These are phyloP conservation scores for Pilobolus umbonatus DNA, from an alignment of 192 early-diverging fungal species.

Conservation along the genomic window DNA sequence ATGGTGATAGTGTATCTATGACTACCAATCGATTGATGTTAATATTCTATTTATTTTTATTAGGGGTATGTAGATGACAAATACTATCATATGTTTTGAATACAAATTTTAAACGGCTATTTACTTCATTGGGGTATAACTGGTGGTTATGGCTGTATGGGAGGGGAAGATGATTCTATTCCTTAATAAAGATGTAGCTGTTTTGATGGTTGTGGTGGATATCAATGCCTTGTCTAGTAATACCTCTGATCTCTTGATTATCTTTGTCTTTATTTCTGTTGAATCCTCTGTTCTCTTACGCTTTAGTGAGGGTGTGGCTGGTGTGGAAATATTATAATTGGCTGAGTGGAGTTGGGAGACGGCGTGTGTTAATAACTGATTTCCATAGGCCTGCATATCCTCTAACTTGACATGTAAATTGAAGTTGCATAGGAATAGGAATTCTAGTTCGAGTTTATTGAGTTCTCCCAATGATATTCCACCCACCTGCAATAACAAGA, in stretches of 20 bases:
- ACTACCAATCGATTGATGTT: too few species aligned
- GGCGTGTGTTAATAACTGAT: conserved; percentile 47
- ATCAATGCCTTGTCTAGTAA: not conserved
- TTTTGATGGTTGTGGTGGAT: too few species aligned
- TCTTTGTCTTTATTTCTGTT: not conserved
- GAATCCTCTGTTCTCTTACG: not conserved
- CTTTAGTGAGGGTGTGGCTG: conserved; percentile 2
- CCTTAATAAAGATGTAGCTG: too few species aligned
- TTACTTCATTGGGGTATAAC: too few species aligned
- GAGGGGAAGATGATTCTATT: too few species aligned
- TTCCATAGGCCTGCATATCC: conserved; percentile 58
- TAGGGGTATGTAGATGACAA: too few species aligned
- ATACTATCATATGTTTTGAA: too few species aligned
- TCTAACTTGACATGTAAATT: conserved; percentile 59
- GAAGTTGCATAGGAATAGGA: conserved; percentile 66
- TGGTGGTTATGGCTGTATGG: too few species aligned
- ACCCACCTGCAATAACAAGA: conserved; percentile 47
- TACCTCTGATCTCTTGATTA: not conserved
- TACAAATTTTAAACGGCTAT: too few species aligned
- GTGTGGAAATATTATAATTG: not conserved
- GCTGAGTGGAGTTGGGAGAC: conserved; percentile 4
- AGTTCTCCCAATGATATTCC: conserved; percentile 65
- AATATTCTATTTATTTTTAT: too few species aligned
- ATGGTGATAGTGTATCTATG: too few species aligned
- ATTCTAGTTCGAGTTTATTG: conserved; percentile 72